A percentile compares a stretch with the other conserved stretches of the same genome.
Evolutionary conservation across 1,139 yeast species (phyloP).

Genomic region (Hanseniaspora sp.): DNA sequence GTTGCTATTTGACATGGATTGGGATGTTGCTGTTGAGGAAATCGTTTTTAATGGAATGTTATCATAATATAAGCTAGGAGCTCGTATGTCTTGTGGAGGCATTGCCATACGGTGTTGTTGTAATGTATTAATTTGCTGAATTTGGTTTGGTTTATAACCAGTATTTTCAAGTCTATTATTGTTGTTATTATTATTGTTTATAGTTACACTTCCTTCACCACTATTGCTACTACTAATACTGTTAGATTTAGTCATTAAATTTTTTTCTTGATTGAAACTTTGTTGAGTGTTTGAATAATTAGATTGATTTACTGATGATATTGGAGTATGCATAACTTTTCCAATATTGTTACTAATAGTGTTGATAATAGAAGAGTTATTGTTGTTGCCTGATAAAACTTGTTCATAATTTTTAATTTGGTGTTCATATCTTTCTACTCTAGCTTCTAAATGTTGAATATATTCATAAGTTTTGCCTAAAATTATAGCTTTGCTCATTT

Average conservation of each 20-base stretch:
- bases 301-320: background rate
- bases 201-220: background rate
- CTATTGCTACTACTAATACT: conserved; percentile 5
- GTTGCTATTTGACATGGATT: conserved; percentile 2
- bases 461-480: conserved; percentile 84
- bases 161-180: background rate
- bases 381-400: background rate
- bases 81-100: conserved; percentile 7
- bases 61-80: conserved; percentile 3
- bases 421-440: conserved; percentile 45
- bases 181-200: background rate
- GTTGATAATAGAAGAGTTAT: background rate
- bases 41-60: background rate
- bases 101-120: background rate
- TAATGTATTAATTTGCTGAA: no score
- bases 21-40: background rate
- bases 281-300: background rate
- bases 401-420: conserved; percentile 33
- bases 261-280: background rate
- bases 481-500: conserved; percentile 80
- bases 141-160: background rate
- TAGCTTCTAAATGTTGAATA: conserved; percentile 66
- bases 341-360: background rate
- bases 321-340: background rate
- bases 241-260: conserved; percentile 3